Base-by-base conservation (phyloP, 352 stramenopile genomes). In the Globisporangium viniferum region DNA sequence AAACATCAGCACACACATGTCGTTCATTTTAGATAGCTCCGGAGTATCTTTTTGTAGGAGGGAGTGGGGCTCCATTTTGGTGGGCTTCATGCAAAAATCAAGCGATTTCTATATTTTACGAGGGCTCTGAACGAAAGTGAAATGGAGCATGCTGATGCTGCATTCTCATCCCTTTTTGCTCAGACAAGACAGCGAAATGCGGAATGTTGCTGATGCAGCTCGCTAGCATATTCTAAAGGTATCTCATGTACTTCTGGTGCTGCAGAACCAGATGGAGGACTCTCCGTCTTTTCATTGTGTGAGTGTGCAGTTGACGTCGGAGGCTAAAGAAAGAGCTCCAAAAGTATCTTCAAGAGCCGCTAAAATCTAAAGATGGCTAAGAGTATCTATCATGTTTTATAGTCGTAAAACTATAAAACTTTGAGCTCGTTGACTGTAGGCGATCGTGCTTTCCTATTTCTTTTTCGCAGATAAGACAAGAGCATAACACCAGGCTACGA, bases 331-430 rank as follows among this genome's bases (percentile, higher is more conserved):
- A 36, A 3, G 56, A 27, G 55, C n/a, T 49, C 56, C 53, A 14
- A 62, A 62, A 62, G 56, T 49, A 62, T 62, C 56, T 62, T 18
- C 20, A 62, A 49, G 56, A 49, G n/a, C 9, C 33, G 33, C 31
- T 59, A 39, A 33, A 33, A 33, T 33, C 31, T 33, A 33, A 59
- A 31, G 27, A n/a, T 53, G 46, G 44, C 44, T 9, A 24, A 15
- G 36, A 44, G 36, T 15, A 44, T 44, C 36, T 44, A 44, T 15
- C 36, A 44, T 18, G 10, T 44, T 44, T 44, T 14, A 15, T 44
- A 18, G 36, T 18, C 9, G 12, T 33, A 33, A 33, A 33, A 33
- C 31, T 5, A 33, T 33, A 33, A 33, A 33, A 33, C 1, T 33
- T 5, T 5, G 31, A 33, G 31, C 4, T 33, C 31, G 4, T 33